Conservation (phyloP, 1,284 basidiomycete species). For the Athelia psychrophila region DNA sequence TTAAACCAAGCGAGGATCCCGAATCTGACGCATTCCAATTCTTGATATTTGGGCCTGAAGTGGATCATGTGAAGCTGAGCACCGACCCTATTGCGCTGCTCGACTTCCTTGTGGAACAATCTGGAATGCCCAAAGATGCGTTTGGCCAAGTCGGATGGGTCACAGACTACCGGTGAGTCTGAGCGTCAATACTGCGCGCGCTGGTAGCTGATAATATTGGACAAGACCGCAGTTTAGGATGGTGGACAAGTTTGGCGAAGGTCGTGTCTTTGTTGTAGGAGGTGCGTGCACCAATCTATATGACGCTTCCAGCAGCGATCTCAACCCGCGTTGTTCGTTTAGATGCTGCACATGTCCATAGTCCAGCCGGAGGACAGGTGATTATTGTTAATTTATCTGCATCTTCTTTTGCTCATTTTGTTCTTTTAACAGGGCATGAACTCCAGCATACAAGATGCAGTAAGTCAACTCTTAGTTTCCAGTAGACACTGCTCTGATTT, state of each 20-base stretch:
- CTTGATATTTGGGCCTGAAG: constrained; percentile 23
- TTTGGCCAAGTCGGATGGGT: constrained; percentile 10
- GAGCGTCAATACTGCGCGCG: too few relatives aligned
- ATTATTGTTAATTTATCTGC: too few relatives aligned
- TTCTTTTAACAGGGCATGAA: constrained; percentile 8
- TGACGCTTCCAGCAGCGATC: too few relatives aligned
- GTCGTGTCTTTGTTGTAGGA: constrained; percentile 30
- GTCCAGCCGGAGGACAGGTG: constrained; percentile 20
- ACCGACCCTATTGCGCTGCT: constrained; percentile 13
- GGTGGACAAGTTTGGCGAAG: constrained; percentile 25
- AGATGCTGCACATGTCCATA: constrained; percentile 23
- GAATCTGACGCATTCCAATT: constrained; percentile 27
- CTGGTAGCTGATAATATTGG: too few relatives aligned
- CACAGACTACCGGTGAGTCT: constrained; percentile 7
- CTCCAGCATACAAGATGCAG: constrained; percentile 3
- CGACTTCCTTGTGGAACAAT: constrained; percentile 12
- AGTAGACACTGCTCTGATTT: constrained; percentile 3
- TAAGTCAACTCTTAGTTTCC: too few relatives aligned
- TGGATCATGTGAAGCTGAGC: constrained; percentile 24
- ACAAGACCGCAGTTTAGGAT: constrained; percentile 27
- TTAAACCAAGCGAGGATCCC: constrained; percentile 12
- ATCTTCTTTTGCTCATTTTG: too few relatives aligned
- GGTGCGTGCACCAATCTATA: constrained; percentile 17
- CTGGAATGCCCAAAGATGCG: constrained; percentile 6
- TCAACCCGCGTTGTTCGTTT: background rate